Evolutionary conservation across 2,329 filamentous ascomycete genomes (phyloP).

Genomic region (Laburnicola sp.): DNA sequence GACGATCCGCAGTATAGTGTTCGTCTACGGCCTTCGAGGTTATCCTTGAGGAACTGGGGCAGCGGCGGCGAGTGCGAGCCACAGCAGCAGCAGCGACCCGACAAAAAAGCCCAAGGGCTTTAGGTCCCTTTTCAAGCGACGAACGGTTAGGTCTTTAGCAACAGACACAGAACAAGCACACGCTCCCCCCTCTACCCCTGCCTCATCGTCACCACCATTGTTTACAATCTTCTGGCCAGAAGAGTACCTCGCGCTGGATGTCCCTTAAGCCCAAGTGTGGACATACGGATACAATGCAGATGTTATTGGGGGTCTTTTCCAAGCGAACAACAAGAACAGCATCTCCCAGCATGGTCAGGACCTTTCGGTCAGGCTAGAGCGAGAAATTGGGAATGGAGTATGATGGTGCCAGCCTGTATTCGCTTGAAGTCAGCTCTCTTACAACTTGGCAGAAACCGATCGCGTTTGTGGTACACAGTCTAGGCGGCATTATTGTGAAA

Average conservation of each 20-base stretch:
- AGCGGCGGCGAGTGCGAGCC: constrained; percentile 11
- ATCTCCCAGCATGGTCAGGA: constrained; percentile 42
- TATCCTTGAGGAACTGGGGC: constrained; percentile 11
- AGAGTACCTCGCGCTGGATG: constrained; percentile 43
- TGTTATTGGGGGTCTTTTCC: constrained; percentile 41
- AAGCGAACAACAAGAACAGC: constrained; percentile 46
- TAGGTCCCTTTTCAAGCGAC: constrained; percentile 12
- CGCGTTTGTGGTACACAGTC: constrained; percentile 44
- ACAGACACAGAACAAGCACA: constrained; percentile 7
- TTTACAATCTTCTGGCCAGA: constrained; percentile 40
- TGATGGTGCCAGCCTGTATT: constrained; percentile 3
- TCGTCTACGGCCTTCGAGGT: constrained; percentile 11
- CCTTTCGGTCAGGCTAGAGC: constrained; percentile 28
- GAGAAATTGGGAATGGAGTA: constrained; percentile 37
- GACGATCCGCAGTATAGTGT: constrained; percentile 7
- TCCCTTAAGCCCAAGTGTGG: constrained; percentile 44
- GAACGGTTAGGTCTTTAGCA: constrained; percentile 4
- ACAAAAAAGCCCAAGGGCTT: constrained; percentile 11
- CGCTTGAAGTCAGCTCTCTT: constrained; percentile 1
- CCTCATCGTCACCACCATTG: background rate
- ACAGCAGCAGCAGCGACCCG: constrained; percentile 12
- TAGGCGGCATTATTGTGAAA: constrained; percentile 47
- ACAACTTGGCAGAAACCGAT: constrained; percentile 28
- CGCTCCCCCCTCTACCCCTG: background rate
- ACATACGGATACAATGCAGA: constrained; percentile 51